Evolutionary conservation across 2,329 filamentous ascomycete species (phyloP).

Genomic region (Ophiosphaerella herpotricha): DNA sequence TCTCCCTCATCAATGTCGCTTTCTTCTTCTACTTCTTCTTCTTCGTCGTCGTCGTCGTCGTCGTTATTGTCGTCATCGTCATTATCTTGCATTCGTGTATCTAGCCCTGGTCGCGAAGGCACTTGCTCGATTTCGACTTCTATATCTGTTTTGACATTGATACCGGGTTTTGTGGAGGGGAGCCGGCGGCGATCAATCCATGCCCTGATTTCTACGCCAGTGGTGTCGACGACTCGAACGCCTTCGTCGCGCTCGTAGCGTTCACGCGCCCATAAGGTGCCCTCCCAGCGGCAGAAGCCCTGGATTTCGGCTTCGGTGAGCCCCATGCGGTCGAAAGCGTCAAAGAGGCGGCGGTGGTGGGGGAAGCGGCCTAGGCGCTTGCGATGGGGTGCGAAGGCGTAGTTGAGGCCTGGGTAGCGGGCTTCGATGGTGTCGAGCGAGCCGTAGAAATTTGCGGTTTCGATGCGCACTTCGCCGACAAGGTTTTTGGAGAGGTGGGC

Average conservation of each 20-base stretch:
- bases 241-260: constrained; percentile 77
- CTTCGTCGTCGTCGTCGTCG: constrained; percentile 2
- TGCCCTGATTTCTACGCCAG: constrained; percentile 67
- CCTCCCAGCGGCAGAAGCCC: constrained; percentile 78
- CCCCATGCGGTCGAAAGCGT: constrained; percentile 71
- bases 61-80: constrained; percentile 54
- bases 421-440: constrained; percentile 79
- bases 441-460: constrained; percentile 78
- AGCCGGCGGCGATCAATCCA: constrained; percentile 55
- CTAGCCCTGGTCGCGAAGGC: constrained; percentile 26
- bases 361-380: constrained; percentile 77
- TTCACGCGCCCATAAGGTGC: constrained; percentile 81
- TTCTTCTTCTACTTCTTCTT: too few species aligned
- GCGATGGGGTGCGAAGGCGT: constrained; percentile 72
- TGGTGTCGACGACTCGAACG: constrained; percentile 71
- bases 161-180: constrained; percentile 22
- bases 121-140: constrained; percentile 47
- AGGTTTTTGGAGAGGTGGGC: constrained; percentile 71
- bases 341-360: constrained; percentile 77
- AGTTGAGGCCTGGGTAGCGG: constrained; percentile 81
- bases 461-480: constrained; percentile 77
- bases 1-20: background rate
- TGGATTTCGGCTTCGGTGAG: constrained; percentile 73
- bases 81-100: constrained; percentile 47
- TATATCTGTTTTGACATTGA: constrained; percentile 51